Evolutionary conservation across 768 basidiomycete genomes (phyloP).

Genomic region (Boletellus ananiceps): DNA sequence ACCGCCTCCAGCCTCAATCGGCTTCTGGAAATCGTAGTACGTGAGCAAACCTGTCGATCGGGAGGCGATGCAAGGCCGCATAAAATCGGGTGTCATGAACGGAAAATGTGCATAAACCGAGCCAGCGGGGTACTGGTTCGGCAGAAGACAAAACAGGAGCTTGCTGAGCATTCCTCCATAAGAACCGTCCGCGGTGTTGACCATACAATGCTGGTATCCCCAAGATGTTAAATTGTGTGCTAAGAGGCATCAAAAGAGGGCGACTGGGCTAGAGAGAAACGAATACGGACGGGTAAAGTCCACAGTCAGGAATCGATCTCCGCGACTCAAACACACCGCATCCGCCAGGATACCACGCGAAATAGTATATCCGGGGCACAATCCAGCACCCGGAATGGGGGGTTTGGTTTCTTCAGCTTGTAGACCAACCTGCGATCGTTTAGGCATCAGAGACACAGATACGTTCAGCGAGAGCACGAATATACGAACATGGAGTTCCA

Average conservation of each 20-base stretch:
- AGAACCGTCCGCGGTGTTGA: slow-evolving; percentile 60
- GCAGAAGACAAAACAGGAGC: slow-evolving; percentile 68
- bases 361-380: slow-evolving; percentile 81
- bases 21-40: slow-evolving; percentile 60
- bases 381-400: slow-evolving; percentile 62
- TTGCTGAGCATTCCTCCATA: slow-evolving; percentile 73
- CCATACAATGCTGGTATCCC: slow-evolving; percentile 72
- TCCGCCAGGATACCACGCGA: slow-evolving; percentile 81
- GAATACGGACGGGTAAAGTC: slow-evolving; percentile 66
- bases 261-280: neutral
- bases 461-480: neutral
- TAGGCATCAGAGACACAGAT: neutral
- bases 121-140: slow-evolving; percentile 58
- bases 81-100: slow-evolving; percentile 56
- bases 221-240: slow-evolving; percentile 73
- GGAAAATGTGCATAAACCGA: slow-evolving; percentile 79
- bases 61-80: slow-evolving; percentile 40
- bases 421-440: slow-evolving; percentile 46
- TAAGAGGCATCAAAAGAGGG: slow-evolving; percentile 25
- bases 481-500: slow-evolving; percentile 65
- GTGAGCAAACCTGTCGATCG: slow-evolving; percentile 28
- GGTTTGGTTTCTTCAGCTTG: slow-evolving; percentile 70
- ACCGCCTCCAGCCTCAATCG: slow-evolving; percentile 18
- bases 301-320: slow-evolving; percentile 74
- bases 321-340: slow-evolving; percentile 69